A percentile compares a stretch with the other conserved stretches of the same genome.
phyloP scores from a whole-genome alignment of 495 filamentous ascomycete genomes.

The Xylaria bambusicola region DNA sequence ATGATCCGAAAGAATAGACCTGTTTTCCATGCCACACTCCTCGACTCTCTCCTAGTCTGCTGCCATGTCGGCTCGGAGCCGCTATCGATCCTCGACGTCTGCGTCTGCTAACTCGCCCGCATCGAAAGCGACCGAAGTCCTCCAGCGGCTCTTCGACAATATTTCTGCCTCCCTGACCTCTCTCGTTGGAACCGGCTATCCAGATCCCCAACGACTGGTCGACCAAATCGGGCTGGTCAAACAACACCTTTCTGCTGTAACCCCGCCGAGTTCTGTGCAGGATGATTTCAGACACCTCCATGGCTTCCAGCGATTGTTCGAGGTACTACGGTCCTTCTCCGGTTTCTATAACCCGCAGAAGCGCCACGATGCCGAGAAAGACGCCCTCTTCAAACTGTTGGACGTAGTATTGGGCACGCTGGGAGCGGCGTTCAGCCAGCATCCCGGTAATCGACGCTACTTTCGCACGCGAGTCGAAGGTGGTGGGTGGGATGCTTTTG shows the following conservation, averaged over 20 bases:
- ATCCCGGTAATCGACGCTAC: constrained; percentile 84
- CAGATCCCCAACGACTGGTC: constrained; percentile 44
- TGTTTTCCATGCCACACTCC: constrained; percentile 19
- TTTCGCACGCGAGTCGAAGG: constrained; percentile 72
- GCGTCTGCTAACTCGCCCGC: constrained; percentile 53
- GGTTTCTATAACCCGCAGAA: constrained; percentile 70
- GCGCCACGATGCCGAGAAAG: constrained; percentile 59
- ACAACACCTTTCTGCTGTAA: constrained; percentile 49
- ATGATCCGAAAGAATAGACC: constrained; percentile 26
- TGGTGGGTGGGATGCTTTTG: constrained; percentile 77
- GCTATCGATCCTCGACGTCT: constrained; percentile 65
- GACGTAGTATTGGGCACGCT: constrained; percentile 71
- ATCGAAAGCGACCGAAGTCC: constrained; percentile 60
- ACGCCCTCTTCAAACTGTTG: constrained; percentile 66
- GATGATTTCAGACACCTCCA: constrained; percentile 82
- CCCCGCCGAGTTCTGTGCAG: constrained; percentile 49
- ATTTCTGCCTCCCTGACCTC: constrained; percentile 38
- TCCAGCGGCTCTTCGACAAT: constrained; percentile 60
- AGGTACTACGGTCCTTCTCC: constrained; percentile 66
- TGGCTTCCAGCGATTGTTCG: constrained; percentile 76
- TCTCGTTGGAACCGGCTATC: constrained; percentile 35
- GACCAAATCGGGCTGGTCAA: constrained; percentile 45
- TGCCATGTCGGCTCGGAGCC: constrained; percentile 52
- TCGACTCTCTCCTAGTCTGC: constrained; percentile 20
- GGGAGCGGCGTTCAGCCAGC: constrained; percentile 73